These are phyloP conservation scores for Leishmania gerbilli DNA, from an alignment of 208 protist species.

Conservation along the genomic window DNA sequence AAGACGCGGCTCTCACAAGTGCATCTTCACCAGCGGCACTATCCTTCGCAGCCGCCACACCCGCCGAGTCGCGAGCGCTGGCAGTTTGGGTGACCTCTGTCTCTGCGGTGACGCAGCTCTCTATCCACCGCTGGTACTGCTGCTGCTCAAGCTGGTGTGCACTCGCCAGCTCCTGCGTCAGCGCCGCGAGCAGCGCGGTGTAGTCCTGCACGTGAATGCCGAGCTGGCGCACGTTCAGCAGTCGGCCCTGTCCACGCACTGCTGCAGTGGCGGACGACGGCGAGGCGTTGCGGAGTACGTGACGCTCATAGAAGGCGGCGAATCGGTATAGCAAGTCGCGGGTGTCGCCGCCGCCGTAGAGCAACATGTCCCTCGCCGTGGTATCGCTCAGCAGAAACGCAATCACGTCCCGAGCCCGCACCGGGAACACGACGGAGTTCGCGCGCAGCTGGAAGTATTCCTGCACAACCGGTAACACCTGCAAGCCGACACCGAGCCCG, in stretches of 20 bases:
- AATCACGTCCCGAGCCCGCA: slow-evolving; percentile 53
- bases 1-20: not conserved
- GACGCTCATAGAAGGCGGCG: slow-evolving; percentile 44
- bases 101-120: not conserved
- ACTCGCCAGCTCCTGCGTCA: slow-evolving; percentile 45
- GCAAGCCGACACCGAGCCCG: slow-evolving; percentile 56
- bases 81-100: not conserved
- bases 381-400: slow-evolving; percentile 57
- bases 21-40: not conserved
- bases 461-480: slow-evolving; percentile 68
- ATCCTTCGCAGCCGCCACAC: not conserved
- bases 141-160: slow-evolving; percentile 12
- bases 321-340: slow-evolving; percentile 70
- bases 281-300: slow-evolving; percentile 7
- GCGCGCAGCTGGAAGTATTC: slow-evolving; percentile 60
- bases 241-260: not conserved
- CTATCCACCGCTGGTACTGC: not conserved
- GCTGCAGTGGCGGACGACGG: not conserved
- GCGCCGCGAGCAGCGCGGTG: slow-evolving; percentile 38
- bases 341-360: slow-evolving; percentile 61
- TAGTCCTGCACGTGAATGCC: slow-evolving; percentile 85
- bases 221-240: slow-evolving; percentile 45
- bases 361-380: slow-evolving; percentile 33
- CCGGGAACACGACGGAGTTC: slow-evolving; percentile 41
- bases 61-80: not conserved